Evolutionary conservation across 2,329 filamentous ascomycete species (phyloP).

Genomic region (Helminthosporium solani): DNA sequence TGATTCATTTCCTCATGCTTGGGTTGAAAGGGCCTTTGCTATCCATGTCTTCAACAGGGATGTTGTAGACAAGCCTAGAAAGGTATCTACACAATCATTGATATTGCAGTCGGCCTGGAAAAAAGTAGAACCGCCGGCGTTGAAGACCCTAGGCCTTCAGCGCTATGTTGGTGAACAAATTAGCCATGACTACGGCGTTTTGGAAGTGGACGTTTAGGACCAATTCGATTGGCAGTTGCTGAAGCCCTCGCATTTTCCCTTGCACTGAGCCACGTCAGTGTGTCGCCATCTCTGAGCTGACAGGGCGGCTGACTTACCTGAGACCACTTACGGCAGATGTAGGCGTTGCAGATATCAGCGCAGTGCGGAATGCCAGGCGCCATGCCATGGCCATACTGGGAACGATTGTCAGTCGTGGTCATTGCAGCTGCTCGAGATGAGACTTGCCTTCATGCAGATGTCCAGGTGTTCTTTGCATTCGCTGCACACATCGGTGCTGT

Average conservation of each 20-base stretch:
- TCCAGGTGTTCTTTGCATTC: constrained; percentile 7
- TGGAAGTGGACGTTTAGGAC: too few relatives aligned
- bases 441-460: constrained; percentile 5
- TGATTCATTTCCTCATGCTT: not conserved
- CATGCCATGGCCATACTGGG: constrained; percentile 2
- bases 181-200: too few relatives aligned
- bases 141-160: too few relatives aligned
- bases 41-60: too few relatives aligned
- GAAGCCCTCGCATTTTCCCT: not conserved
- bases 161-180: too few relatives aligned
- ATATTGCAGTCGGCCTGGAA: too few relatives aligned
- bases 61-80: too few relatives aligned
- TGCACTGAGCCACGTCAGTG: not conserved
- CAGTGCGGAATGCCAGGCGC: not conserved
- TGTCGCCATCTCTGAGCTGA: not conserved
- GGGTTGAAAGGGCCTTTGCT: too few relatives aligned
- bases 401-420: not conserved
- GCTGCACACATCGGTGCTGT: not conserved
- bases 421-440: not conserved
- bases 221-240: too few relatives aligned
- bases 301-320: constrained; percentile 1
- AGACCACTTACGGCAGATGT: constrained; percentile 6
- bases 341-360: constrained; percentile 1
- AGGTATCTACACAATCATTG: too few relatives aligned
- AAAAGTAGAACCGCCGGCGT: too few relatives aligned